Conservation (phyloP, 345 rosid genomes). For the Melaleuca alternifolia region DNA sequence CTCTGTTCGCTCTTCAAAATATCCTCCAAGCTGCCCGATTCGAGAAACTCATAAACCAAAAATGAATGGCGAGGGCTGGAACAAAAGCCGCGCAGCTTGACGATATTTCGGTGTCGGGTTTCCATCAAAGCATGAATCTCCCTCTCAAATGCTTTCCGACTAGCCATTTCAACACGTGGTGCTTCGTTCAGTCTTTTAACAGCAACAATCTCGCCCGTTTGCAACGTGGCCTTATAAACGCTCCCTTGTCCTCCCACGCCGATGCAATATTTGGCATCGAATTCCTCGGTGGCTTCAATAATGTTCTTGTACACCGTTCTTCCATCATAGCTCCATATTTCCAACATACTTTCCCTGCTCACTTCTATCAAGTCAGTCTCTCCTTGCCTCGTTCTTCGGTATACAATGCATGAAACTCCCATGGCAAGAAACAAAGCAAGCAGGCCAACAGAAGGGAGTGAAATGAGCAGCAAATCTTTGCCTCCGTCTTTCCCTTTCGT, state of each 20-base stretch:
- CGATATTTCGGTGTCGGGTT: conserved; percentile 28
- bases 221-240: conserved; percentile 13
- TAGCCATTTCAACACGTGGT: background rate
- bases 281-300: conserved; percentile 9
- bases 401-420: background rate
- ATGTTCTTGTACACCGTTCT: conserved; percentile 10
- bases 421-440: background rate
- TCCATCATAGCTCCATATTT: conserved; percentile 4
- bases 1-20: background rate
- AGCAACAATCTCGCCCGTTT: conserved; percentile 5
- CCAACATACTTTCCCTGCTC: background rate
- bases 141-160: conserved; percentile 11
- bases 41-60: conserved; percentile 25
- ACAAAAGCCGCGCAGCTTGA: conserved; percentile 23
- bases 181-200: conserved; percentile 11
- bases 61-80: conserved; percentile 4
- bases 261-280: conserved; percentile 9
- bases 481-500: too few relatives aligned
- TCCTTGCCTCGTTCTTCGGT: background rate
- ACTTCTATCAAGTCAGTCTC: background rate
- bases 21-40: conserved; percentile 12
- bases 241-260: conserved; percentile 15
- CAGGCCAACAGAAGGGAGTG: background rate
- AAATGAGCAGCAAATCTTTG: background rate
- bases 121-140: conserved; percentile 18